Percentiles rank a stretch among this genome's conserved stretches.
These are phyloP conservation scores for Ophiosphaerella korrae DNA, from an alignment of 2,329 filamentous ascomycete species.

Conservation along the genomic window DNA sequence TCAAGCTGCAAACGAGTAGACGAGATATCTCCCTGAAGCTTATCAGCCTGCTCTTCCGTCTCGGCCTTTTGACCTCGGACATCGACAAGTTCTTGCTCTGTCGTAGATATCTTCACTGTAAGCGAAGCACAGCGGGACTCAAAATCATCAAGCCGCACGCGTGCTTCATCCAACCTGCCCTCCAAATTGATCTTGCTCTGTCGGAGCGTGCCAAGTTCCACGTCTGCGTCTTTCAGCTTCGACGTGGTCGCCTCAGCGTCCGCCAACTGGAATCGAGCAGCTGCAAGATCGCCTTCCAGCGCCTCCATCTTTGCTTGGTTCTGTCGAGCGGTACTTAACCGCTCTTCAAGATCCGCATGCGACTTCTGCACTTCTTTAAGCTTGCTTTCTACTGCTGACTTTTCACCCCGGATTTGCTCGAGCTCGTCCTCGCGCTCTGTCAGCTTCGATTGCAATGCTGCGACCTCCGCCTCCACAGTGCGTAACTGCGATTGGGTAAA, in stretches of 20 bases:
- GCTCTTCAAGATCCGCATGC: conserved; percentile 24
- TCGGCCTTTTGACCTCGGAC: conserved; percentile 20
- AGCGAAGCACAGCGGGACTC: conserved; percentile 23
- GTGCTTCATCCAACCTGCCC: conserved; percentile 13
- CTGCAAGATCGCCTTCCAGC: conserved; percentile 24
- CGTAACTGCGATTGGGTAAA: conserved; percentile 20
- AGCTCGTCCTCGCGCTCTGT: conserved; percentile 25
- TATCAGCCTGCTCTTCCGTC: conserved; percentile 9
- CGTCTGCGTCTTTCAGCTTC: conserved; percentile 8
- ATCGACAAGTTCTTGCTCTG: conserved; percentile 14
- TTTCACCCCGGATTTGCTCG: conserved; percentile 15
- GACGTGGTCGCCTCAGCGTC: conserved; percentile 17
- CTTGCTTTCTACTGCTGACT: conserved; percentile 17
- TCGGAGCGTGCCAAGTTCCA: not conserved
- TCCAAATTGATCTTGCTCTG: conserved; percentile 2
- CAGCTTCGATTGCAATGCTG: conserved; percentile 13
- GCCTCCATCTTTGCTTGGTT: conserved; percentile 15
- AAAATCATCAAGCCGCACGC: conserved; percentile 16
- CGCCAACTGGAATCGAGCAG: conserved; percentile 13
- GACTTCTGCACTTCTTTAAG: conserved; percentile 17
- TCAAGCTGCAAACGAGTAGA: conserved; percentile 19
- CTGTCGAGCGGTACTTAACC: conserved; percentile 20
- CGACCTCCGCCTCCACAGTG: conserved; percentile 13
- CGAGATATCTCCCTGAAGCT: conserved; percentile 20
- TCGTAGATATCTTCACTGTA: conserved; percentile 14